phyloP scores from a whole-genome alignment of 352 stramenopile species.

The Phytophthora multivora region DNA sequence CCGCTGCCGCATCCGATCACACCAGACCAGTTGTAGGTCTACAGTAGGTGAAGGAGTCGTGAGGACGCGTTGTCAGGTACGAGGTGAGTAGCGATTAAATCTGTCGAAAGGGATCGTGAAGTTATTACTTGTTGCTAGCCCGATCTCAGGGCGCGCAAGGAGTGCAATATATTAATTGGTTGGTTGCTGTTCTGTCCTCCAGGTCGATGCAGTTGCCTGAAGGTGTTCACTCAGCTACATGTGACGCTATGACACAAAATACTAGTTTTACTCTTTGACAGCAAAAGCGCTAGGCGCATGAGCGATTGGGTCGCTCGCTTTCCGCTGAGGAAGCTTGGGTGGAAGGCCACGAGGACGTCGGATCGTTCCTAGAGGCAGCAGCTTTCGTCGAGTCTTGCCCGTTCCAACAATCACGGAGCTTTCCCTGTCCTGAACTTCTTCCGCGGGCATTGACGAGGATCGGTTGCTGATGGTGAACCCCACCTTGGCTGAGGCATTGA shows the following conservation, averaged over 20 bases:
- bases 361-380: conserved; percentile 19
- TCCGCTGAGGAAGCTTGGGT: conserved; percentile 17
- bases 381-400: conserved; percentile 26
- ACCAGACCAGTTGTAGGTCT: conserved; percentile 70
- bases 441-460: conserved; percentile 10
- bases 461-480: conserved; percentile 11
- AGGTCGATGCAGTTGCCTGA: conserved; percentile 1
- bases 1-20: conserved; percentile 86
- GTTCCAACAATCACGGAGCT: conserved; percentile 16
- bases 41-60: not conserved
- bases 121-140: not conserved
- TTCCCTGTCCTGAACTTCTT: conserved; percentile 25
- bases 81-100: not conserved
- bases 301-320: conserved; percentile 16
- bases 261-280: conserved; percentile 18
- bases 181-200: conserved; percentile 15
- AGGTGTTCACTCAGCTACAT: conserved; percentile 13
- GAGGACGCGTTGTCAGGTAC: not conserved
- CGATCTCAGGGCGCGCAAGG: not conserved
- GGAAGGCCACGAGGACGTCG: conserved; percentile 17
- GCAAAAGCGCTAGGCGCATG: conserved; percentile 15
- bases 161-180: conserved; percentile 25
- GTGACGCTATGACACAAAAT: conserved; percentile 25
- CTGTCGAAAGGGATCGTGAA: not conserved
- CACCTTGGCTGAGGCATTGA: conserved; percentile 17